A percentile compares a stretch with the other conserved stretches of the same genome.
phyloP scores from a whole-genome alignment of 441 rosid genomes.

The Pelargonium australe region DNA sequence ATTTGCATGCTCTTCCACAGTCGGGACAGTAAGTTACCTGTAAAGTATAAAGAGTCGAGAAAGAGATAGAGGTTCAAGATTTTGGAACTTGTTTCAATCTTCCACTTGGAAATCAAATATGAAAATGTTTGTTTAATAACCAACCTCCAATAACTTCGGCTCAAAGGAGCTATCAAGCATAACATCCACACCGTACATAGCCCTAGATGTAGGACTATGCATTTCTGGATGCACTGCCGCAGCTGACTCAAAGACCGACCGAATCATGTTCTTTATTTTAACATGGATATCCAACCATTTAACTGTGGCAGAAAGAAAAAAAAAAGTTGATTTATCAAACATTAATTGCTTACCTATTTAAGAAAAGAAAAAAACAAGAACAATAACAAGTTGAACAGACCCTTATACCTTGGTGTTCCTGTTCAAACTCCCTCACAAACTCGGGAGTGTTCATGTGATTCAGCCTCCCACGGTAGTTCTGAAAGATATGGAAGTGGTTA shows the following conservation, averaged over 20 bases:
- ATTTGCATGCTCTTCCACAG: constrained; percentile 82
- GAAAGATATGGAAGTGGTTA: constrained; percentile 23
- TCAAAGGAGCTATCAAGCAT: constrained; percentile 72
- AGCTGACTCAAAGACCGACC: constrained; percentile 72
- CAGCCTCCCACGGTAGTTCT: constrained; percentile 77
- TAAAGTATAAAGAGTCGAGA: background rate
- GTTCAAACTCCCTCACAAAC: constrained; percentile 74
- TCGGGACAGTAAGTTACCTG: constrained; percentile 96
- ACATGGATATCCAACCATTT: constrained; percentile 71
- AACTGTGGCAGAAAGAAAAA: constrained; percentile 37
- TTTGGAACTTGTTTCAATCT: background rate
- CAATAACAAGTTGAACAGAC: constrained; percentile 3
- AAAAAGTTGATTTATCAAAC: background rate
- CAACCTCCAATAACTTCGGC: constrained; percentile 86
- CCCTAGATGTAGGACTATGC: constrained; percentile 70
- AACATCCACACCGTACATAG: constrained; percentile 86
- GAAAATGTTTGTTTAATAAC: constrained; percentile 21
- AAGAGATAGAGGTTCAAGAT: background rate
- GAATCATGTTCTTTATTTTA: constrained; percentile 53
- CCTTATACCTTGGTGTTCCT: constrained; percentile 65
- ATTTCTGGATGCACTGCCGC: constrained; percentile 76
- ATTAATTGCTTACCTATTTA: background rate
- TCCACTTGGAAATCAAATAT: background rate
- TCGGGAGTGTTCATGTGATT: constrained; percentile 78
- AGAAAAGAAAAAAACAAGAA: background rate